Evolutionary conservation across 257 asterid species (phyloP).

Genomic region (Solanum pinnatisectum): DNA sequence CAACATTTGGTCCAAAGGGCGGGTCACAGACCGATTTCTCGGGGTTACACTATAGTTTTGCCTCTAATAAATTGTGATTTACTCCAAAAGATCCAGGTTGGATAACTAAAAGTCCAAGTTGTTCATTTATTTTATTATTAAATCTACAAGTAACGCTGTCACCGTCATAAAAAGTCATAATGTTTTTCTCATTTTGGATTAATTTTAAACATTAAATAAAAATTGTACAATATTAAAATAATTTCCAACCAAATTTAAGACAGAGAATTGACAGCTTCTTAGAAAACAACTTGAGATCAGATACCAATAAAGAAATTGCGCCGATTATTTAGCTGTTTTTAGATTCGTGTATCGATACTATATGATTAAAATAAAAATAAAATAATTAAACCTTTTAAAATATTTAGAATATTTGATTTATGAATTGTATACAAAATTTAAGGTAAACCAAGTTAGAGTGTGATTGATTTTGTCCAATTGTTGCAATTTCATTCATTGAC

Average conservation of each 20-base stretch:
- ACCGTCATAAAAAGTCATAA: background rate
- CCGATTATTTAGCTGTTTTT: background rate
- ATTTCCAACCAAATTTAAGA: background rate
- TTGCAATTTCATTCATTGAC: background rate
- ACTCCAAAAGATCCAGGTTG: background rate
- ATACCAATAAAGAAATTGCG: background rate
- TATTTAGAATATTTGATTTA: background rate
- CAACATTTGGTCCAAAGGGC: background rate
- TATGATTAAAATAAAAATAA: background rate
- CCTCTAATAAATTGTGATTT: background rate
- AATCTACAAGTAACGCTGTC: background rate
- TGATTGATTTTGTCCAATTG: background rate
- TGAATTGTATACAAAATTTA: background rate
- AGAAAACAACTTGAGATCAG: background rate
- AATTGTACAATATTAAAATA: background rate
- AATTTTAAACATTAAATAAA: background rate
- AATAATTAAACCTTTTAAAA: background rate
- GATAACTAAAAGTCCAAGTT: background rate
- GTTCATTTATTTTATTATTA: background rate
- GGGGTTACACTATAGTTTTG: no score
- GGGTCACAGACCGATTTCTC: no score
- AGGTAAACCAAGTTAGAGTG: background rate
- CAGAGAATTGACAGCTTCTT: slow-evolving; percentile 4
- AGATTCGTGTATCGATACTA: background rate
- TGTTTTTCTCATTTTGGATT: background rate